These are phyloP conservation scores for Cercophora sp. DNA, from an alignment of 495 filamentous ascomycete genomes.

Conservation along the genomic window DNA sequence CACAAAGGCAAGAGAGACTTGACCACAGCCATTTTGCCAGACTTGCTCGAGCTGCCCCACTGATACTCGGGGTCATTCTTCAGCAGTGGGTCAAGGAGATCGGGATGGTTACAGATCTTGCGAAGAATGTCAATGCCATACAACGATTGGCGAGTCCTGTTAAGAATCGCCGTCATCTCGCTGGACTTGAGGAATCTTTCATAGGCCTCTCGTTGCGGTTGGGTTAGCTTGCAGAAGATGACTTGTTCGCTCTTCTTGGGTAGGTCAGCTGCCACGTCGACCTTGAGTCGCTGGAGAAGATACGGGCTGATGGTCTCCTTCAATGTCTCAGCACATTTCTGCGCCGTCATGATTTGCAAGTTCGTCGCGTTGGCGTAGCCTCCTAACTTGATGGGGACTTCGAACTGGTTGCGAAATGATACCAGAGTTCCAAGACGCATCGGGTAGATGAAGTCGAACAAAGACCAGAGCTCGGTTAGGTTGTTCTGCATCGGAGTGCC, in stretches of 20 bases:
- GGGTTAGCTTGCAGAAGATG: conserved; percentile 87
- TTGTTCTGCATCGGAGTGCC: conserved; percentile 99
- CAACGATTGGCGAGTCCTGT: conserved; percentile 69
- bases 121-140: conserved; percentile 87
- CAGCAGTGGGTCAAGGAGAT: conserved; percentile 65
- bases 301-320: conserved; percentile 91
- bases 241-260: conserved; percentile 94
- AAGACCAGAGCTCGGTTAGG: conserved; percentile 94
- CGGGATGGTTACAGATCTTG: conserved; percentile 97
- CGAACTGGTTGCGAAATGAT: conserved; percentile 83
- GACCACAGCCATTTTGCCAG: conserved; percentile 93
- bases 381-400: conserved; percentile 84
- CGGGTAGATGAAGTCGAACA: conserved; percentile 95
- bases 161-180: conserved; percentile 74
- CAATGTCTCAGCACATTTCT: conserved; percentile 82
- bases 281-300: conserved; percentile 87
- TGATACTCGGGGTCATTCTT: conserved; percentile 57
- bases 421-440: conserved; percentile 92
- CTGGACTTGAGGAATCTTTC: conserved; percentile 73
- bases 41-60: conserved; percentile 71
- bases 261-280: conserved; percentile 87
- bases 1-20: conserved; percentile 78
- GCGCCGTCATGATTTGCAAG: conserved; percentile 84
- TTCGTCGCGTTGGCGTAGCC: conserved; percentile 93
- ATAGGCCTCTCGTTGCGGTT: conserved; percentile 70